Evolutionary conservation across 768 basidiomycete species (phyloP).

Genomic region (Amanita polypyramis): DNA sequence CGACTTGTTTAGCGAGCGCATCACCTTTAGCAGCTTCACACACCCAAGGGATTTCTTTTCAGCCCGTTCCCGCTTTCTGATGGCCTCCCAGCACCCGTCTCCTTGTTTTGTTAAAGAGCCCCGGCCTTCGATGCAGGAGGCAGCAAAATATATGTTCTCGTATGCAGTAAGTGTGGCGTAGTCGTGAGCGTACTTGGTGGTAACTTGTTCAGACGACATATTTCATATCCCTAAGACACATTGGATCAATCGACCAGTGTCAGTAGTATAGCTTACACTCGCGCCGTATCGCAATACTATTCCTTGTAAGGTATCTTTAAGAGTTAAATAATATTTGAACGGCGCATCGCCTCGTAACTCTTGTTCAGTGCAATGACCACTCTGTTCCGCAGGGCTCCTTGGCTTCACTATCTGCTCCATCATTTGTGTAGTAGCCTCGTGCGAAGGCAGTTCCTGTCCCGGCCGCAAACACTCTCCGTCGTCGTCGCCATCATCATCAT

Average conservation of each 20-base stretch:
- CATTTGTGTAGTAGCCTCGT: constrained; percentile 4
- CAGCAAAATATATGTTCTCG: constrained; percentile 44
- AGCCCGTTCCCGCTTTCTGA: constrained; percentile 41
- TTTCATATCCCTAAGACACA: constrained; percentile 33
- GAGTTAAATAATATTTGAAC: constrained; percentile 42
- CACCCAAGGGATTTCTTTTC: constrained; percentile 49
- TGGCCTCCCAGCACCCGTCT: constrained; percentile 26
- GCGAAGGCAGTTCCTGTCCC: constrained; percentile 19
- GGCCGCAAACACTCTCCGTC: too few species aligned
- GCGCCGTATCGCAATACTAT: constrained; percentile 51
- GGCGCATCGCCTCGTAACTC: constrained; percentile 19
- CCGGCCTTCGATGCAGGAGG: constrained; percentile 26
- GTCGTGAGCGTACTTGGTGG: constrained; percentile 55
- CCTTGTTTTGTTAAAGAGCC: constrained; percentile 9
- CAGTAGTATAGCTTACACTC: constrained; percentile 45
- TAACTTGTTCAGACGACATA: constrained; percentile 60
- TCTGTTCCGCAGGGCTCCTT: constrained; percentile 30
- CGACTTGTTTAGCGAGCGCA: too few species aligned
- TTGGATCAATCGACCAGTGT: too few species aligned
- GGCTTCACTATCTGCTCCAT: too few species aligned
- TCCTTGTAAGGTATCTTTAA: constrained; percentile 52
- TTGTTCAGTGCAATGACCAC: constrained; percentile 35
- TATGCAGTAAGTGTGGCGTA: constrained; percentile 67
- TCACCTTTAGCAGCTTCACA: constrained; percentile 57
- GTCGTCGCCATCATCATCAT: too few species aligned